Percentiles rank a stretch among this genome's conserved stretches.
Conservation (phyloP, 768 basidiomycete species). For the Exidia glandulosa region DNA sequence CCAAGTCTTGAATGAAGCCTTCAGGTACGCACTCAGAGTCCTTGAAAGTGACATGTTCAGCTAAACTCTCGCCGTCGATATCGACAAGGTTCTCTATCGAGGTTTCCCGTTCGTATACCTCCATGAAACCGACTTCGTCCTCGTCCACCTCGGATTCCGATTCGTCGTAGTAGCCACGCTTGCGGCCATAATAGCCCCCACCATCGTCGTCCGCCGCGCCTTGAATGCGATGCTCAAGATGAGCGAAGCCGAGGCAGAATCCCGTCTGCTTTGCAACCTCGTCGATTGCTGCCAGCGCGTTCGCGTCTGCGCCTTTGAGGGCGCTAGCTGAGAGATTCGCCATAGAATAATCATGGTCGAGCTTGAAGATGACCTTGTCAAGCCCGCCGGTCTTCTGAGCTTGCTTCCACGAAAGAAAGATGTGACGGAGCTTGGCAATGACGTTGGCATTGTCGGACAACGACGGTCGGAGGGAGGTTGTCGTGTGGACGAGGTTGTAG, state of each 20-base stretch:
- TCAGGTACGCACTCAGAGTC: too few species aligned
- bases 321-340: not conserved
- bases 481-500: slow-evolving; percentile 7
- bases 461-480: not conserved
- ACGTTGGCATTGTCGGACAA: not conserved
- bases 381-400: not conserved
- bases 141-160: too few species aligned
- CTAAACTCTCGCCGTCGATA: too few species aligned
- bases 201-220: too few species aligned
- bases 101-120: too few species aligned
- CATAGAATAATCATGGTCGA: slow-evolving; percentile 3
- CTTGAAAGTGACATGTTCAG: too few species aligned
- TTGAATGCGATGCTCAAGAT: too few species aligned
- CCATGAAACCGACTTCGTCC: too few species aligned
- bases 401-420: slow-evolving; percentile 2
- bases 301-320: slow-evolving; percentile 7
- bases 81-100: too few species aligned
- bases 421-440: not conserved
- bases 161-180: too few species aligned
- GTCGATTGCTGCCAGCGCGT: not conserved
- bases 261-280: not conserved
- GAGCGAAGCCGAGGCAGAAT: not conserved
- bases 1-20: too few species aligned
- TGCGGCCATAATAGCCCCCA: too few species aligned
- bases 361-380: slow-evolving; percentile 3